Evolutionary conservation across 257 asterid species (phyloP).

Genomic region (Solanum bukasovii): DNA sequence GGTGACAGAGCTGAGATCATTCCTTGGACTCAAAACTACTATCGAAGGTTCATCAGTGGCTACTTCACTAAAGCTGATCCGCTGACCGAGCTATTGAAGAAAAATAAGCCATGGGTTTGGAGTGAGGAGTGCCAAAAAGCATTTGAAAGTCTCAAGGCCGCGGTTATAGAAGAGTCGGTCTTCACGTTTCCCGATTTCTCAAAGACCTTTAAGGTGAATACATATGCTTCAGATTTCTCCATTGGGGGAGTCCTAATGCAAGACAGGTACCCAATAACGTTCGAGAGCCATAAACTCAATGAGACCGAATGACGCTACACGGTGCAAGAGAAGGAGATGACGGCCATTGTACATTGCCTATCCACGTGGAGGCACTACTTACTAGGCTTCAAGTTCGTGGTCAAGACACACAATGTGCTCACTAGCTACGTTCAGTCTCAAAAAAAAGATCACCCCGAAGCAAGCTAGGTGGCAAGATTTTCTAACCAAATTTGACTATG

Average conservation of each 20-base stretch:
- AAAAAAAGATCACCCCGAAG: not conserved
- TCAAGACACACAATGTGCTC: not conserved
- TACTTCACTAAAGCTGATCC: not conserved
- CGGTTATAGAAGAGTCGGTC: accelerated
- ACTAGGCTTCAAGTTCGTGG: no score
- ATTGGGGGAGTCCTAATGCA: not conserved
- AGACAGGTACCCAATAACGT: not conserved
- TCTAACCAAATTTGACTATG: not conserved
- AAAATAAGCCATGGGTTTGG: not conserved
- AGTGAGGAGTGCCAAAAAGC: not conserved
- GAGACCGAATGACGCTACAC: not conserved
- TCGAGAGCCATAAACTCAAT: not conserved
- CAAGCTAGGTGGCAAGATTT: not conserved
- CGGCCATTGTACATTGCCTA: no score
- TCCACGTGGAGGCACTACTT: not conserved
- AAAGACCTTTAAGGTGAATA: no score
- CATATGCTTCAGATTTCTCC: accelerated
- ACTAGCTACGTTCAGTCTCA: not conserved
- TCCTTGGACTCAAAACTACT: not conserved
- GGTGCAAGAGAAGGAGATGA: not conserved
- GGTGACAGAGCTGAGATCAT: accelerated
- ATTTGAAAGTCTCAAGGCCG: not conserved
- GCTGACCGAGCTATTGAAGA: not conserved
- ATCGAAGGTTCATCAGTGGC: not conserved
- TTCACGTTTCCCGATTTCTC: not conserved